phyloP scores from a whole-genome alignment of 495 filamentous ascomycete species.

The Sphaerosporella brunnea region DNA sequence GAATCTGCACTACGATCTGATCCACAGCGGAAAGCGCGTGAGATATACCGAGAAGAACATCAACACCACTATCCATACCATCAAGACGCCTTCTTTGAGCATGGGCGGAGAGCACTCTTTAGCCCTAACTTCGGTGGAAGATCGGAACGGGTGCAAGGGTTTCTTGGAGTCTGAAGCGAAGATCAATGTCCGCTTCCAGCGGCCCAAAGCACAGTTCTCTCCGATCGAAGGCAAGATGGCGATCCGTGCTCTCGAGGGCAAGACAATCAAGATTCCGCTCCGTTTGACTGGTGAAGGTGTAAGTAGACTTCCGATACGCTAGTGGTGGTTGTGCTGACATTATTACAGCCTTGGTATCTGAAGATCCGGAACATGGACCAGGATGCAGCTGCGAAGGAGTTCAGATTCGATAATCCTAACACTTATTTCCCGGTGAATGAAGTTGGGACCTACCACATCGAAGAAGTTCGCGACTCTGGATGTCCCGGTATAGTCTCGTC shows the following conservation, averaged over 20 bases:
- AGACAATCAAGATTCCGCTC: conserved; percentile 54
- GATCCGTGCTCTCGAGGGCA: conserved; percentile 57
- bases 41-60: conserved; percentile 49
- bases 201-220: conserved; percentile 69
- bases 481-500: conserved; percentile 61
- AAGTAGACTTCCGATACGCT: no score
- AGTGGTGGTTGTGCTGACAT: no score
- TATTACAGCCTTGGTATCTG: conserved; percentile 49
- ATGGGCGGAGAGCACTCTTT: conserved; percentile 79
- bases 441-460: conserved; percentile 59
- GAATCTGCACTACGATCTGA: conserved; percentile 78
- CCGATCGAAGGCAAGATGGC: conserved; percentile 56
- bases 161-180: conserved; percentile 62
- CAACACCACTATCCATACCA: conserved; percentile 39
- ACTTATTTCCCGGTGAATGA: conserved; percentile 45
- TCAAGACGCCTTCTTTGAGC: conserved; percentile 52
- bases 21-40: conserved; percentile 71
- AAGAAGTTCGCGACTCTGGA: conserved; percentile 52
- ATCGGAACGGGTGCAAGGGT: conserved; percentile 68
- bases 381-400: conserved; percentile 30
- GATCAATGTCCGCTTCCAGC: conserved; percentile 70
- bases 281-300: conserved; percentile 56
- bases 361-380: conserved; percentile 46
- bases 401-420: conserved; percentile 45
- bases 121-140: conserved; percentile 64